Conservation (phyloP, 306 rosid genomes). For the Pyrus betulifolia region DNA sequence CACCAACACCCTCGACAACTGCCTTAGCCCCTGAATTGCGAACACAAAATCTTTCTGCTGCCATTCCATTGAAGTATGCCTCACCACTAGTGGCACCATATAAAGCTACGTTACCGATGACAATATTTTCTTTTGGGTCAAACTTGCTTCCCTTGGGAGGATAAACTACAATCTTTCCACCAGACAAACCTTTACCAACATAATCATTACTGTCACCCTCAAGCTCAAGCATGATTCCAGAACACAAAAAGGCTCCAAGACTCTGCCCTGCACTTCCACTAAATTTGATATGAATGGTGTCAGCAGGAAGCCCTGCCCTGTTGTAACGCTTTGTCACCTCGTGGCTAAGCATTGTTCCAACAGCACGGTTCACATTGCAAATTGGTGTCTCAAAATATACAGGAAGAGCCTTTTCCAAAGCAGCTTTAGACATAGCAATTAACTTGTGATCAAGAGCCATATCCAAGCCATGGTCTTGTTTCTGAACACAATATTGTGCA, state of each 20-base stretch:
- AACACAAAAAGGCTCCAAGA: slow-evolving; percentile 97
- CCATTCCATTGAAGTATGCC: slow-evolving; percentile 99
- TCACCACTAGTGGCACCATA: slow-evolving; percentile 94
- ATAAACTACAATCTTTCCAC: slow-evolving; percentile 87
- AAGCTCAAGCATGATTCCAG: slow-evolving; percentile 89
- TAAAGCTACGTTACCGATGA: slow-evolving; percentile 90
- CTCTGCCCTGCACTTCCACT: slow-evolving; percentile 96
- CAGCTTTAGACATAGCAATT: slow-evolving; percentile 58
- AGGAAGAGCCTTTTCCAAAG: slow-evolving; percentile 79
- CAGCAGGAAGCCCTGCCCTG: slow-evolving; percentile 84
- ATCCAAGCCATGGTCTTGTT: slow-evolving; percentile 91
- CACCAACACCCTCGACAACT: slow-evolving; percentile 98
- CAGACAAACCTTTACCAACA: slow-evolving; percentile 94
- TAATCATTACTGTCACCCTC: slow-evolving; percentile 98
- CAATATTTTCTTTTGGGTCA: slow-evolving; percentile 88
- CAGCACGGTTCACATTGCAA: slow-evolving; percentile 79
- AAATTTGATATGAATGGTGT: slow-evolving; percentile 79
- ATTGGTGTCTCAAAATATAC: slow-evolving; percentile 80
- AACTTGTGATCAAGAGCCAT: slow-evolving; percentile 86
- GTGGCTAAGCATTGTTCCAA: slow-evolving; percentile 99
- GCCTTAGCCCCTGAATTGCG: slow-evolving; percentile 97
- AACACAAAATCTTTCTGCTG: slow-evolving; percentile 97
- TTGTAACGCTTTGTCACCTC: slow-evolving; percentile 83
- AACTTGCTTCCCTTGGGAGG: slow-evolving; percentile 81
- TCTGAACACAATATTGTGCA: slow-evolving; percentile 86